Conservation (phyloP, 176 grass and related monocot genomes). For the Oryza australiensis region DNA sequence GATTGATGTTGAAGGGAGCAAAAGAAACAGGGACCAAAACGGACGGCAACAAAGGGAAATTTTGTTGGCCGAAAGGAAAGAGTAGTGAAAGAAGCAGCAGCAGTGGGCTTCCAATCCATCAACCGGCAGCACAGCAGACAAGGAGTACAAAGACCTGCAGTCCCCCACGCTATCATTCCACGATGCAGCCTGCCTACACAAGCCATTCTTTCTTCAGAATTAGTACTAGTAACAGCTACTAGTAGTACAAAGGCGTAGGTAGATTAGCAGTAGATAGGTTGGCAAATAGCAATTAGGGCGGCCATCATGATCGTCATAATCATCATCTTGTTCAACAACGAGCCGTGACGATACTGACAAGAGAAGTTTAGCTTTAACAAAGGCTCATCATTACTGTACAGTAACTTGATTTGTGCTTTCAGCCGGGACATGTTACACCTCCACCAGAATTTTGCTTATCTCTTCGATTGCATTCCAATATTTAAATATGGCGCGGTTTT, state of each 20-base stretch:
- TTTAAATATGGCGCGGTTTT: background rate
- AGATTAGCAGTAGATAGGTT: background rate
- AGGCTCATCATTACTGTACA: background rate
- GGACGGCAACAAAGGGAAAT: background rate
- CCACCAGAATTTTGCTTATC: background rate
- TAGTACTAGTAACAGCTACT: background rate
- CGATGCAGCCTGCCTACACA: conserved; percentile 3
- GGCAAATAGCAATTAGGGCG: conserved; percentile 3
- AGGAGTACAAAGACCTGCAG: background rate
- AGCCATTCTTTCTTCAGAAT: background rate
- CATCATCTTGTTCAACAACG: background rate
- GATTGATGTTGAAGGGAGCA: conserved; percentile 42
- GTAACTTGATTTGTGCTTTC: background rate
- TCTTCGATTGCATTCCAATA: background rate
- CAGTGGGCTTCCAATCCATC: conserved; percentile 11
- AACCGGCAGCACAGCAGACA: background rate
- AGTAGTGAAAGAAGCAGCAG: background rate
- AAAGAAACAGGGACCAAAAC: conserved; percentile 25
- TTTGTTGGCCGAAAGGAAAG: conserved; percentile 16
- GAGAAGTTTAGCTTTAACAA: background rate
- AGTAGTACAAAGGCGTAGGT: background rate
- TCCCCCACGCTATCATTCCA: conserved; percentile 23
- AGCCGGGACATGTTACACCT: background rate
- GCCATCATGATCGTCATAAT: background rate
- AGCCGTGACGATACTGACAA: background rate